Evolutionary conservation across 1,139 yeast genomes (phyloP), one percentile per base, ranked within the genome.

Genomic region (Saccharomyces hybrid): DNA sequence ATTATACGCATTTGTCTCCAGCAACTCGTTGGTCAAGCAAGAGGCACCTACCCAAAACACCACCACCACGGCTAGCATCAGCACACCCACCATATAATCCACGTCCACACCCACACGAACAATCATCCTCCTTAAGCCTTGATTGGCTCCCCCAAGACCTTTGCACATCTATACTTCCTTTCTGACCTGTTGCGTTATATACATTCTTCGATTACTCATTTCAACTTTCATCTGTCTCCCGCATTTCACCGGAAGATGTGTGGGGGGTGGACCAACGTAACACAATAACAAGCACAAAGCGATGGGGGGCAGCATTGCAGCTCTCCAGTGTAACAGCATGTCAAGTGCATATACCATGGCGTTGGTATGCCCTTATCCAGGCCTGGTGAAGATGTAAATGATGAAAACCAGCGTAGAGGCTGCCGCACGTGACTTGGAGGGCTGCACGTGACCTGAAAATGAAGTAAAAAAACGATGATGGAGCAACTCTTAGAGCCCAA

Each of bases 21-120:
- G 86, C 52, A 86, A 73, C 52, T 82, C 83, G 68, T 85, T 88
- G 31, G 90, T 84, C 48, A 90, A 68, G 63, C 89, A 90, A 11
- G 95, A 87, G 2, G 96, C 88, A 51, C 85, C 75, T 28, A 90
- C 97, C 98, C 98, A 91, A 42, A 89, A 79, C 1, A 87, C 68
- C 23, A 91, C 88, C 54, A 91, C 98, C 42, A 86, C 75, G 0
- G 82, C 76, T 26, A 91, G 76, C 71, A 88, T 80, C 30, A 85
- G 63, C 32, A 91, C 77, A 1, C 98, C 98, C 14, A 87, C 48
- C 25, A 38, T 16, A 16, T 38, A 13, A 8, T 38, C 44, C 13
- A 38, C 44, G 8, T 38, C 44, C 25, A 16, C 6, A 20, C 23
- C 25, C 9, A 38, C 25, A 16, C 44, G 44, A 38, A 4, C 2